phyloP scores from a whole-genome alignment of 1,139 yeast genomes.

The Saccharomyces pastorianus region DNA sequence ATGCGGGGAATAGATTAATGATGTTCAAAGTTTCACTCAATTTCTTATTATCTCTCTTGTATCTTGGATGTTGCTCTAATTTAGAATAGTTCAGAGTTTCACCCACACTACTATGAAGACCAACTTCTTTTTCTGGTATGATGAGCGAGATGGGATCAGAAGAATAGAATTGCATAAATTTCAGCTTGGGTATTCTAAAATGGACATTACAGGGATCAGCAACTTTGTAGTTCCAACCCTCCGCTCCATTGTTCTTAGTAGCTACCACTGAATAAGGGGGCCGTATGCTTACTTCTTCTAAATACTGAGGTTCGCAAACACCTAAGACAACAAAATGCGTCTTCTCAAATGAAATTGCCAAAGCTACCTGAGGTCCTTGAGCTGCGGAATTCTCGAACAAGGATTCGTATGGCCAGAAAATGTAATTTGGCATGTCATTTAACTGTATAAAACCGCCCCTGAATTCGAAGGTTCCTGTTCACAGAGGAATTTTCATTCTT shows the following conservation, averaged over 20 bases:
- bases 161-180: conserved; percentile 72
- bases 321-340: conserved; percentile 20
- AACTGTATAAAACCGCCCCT: background rate
- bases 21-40: conserved; percentile 22
- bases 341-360: conserved; percentile 14
- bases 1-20: conserved; percentile 22
- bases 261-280: conserved; percentile 16
- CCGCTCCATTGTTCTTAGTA: background rate
- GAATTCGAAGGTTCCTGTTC: background rate
- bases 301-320: conserved; percentile 4
- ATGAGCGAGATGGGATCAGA: conserved; percentile 64
- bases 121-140: conserved; percentile 36
- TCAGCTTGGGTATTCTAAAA: conserved; percentile 68
- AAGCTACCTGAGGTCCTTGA: conserved; percentile 10
- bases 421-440: conserved; percentile 13
- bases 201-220: conserved; percentile 38
- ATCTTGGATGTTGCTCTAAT: conserved; percentile 26
- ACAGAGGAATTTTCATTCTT: background rate
- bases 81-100: conserved; percentile 28
- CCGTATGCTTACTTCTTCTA: conserved; percentile 5
- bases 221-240: conserved; percentile 10
- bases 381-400: conserved; percentile 3
- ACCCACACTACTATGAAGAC: conserved; percentile 17
- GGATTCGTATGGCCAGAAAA: conserved; percentile 22
- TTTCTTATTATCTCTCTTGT: conserved; percentile 10